phyloP scores from a whole-genome alignment of 2,329 filamentous ascomycete species.

The Microdochium nivale region DNA sequence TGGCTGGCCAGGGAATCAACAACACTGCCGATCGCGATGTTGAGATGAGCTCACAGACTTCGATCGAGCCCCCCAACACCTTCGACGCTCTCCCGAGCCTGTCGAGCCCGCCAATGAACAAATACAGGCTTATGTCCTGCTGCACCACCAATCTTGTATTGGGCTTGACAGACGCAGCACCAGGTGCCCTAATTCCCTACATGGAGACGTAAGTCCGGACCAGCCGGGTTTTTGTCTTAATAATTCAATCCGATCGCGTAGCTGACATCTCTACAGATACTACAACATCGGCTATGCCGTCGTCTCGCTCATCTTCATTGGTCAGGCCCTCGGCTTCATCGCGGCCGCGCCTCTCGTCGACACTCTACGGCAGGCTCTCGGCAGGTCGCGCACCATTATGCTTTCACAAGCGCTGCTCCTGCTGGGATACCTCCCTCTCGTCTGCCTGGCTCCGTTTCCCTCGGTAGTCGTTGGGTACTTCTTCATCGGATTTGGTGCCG shows the following conservation, averaged over 20 bases:
- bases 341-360: conserved; percentile 63
- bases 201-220: conserved; percentile 49
- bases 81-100: conserved; percentile 45
- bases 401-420: conserved; percentile 48
- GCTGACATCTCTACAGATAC: conserved; percentile 25
- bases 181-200: conserved; percentile 73
- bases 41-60: conserved; percentile 40
- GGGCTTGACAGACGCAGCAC: conserved; percentile 66
- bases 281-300: conserved; percentile 70
- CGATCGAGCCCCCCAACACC: conserved; percentile 20
- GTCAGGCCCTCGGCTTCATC: conserved; percentile 71
- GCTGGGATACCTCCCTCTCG: conserved; percentile 55
- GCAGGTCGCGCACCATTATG: conserved; percentile 56
- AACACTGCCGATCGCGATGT: conserved; percentile 19
- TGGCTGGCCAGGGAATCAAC: neutral
- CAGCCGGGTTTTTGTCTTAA: no score
- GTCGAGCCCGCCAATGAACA: conserved; percentile 58
- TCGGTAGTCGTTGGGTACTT: conserved; percentile 62
- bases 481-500: conserved; percentile 52
- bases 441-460: conserved; percentile 61
- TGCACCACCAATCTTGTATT: conserved; percentile 60
- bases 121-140: conserved; percentile 55
- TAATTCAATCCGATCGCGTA: neutral
- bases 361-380: conserved; percentile 49
- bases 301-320: conserved; percentile 75